phyloP scores from a whole-genome alignment of 768 basidiomycete genomes.

The Trametes villosa region DNA sequence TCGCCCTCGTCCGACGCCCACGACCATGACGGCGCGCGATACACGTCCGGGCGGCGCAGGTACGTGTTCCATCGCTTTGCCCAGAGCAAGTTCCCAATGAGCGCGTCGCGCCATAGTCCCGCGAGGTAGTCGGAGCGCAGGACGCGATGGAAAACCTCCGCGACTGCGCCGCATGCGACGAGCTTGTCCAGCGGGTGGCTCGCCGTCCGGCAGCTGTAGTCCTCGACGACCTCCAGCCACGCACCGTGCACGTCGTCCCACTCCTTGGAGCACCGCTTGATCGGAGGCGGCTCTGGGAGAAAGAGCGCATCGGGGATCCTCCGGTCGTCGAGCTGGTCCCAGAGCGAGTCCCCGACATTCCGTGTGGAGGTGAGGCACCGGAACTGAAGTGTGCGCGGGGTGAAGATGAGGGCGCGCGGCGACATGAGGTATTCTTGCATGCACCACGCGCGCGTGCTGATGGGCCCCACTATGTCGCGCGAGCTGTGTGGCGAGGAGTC shows the following conservation, averaged over 20 bases:
- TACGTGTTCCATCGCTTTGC: neutral
- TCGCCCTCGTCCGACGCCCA: slow-evolving; percentile 19
- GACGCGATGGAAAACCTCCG: slow-evolving; percentile 13
- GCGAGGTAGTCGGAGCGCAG: slow-evolving; percentile 15
- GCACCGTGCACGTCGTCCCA: neutral
- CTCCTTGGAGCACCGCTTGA: neutral
- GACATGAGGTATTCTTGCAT: slow-evolving; percentile 17
- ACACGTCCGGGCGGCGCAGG: neutral
- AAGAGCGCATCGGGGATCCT: slow-evolving; percentile 3
- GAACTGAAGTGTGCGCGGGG: slow-evolving; percentile 14
- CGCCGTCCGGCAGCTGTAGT: slow-evolving; percentile 10
- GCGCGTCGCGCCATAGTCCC: slow-evolving; percentile 10
- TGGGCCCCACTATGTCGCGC: slow-evolving; percentile 2
- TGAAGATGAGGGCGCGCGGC: slow-evolving; percentile 9
- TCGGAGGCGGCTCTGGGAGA: neutral
- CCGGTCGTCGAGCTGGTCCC: neutral
- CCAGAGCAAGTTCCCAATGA: slow-evolving; percentile 14
- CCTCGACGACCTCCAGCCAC: slow-evolving; percentile 4
- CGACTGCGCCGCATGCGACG: slow-evolving; percentile 14
- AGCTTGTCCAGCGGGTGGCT: slow-evolving; percentile 18
- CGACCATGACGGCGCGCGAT: slow-evolving; percentile 20
- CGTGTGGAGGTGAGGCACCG: slow-evolving; percentile 8
- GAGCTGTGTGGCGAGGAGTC: slow-evolving; percentile 1
- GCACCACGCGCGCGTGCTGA: slow-evolving; percentile 18
- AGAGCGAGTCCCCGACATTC: slow-evolving; percentile 9